Conservation (phyloP, 768 basidiomycete species). For the Podaxis sp. region DNA sequence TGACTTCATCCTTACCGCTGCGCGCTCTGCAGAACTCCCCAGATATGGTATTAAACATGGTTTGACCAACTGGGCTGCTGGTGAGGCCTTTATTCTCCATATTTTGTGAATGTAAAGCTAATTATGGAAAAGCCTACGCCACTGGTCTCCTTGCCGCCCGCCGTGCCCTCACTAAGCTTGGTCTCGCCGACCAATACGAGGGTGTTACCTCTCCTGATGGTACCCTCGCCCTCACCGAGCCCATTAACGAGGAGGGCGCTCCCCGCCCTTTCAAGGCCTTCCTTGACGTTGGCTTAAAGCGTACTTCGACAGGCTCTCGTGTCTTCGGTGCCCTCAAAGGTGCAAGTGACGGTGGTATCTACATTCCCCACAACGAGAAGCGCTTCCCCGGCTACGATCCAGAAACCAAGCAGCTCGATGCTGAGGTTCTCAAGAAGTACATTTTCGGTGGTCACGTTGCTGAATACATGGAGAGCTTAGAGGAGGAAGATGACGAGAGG, state of each 20-base stretch:
- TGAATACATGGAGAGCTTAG: conserved; percentile 99
- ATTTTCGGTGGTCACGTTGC: conserved; percentile 97
- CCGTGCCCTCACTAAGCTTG: conserved; percentile 92
- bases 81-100: conserved; percentile 37
- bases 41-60: conserved; percentile 97
- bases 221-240: conserved; percentile 77
- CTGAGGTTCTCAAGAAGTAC: conserved; percentile 95
- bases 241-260: conserved; percentile 86
- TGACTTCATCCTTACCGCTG: conserved; percentile 88
- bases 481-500: conserved; percentile 99
- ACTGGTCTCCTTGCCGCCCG: conserved; percentile 95
- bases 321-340: conserved; percentile 99
- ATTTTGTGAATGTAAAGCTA: conserved; percentile 9
- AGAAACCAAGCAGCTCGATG: conserved; percentile 89
- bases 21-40: conserved; percentile 89
- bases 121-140: conserved; percentile 71
- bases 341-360: conserved; percentile 96
- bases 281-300: conserved; percentile 97
- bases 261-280: conserved; percentile 99
- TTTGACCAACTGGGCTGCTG: conserved; percentile 98
- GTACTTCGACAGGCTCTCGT: conserved; percentile 96
- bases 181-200: conserved; percentile 97
- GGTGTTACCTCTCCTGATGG: conserved; percentile 93
- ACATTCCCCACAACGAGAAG: conserved; percentile 96
- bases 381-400: conserved; percentile 98